Percentiles rank a stretch among this genome's conserved stretches.
These are phyloP conservation scores for Acidomyces sp. DNA, from an alignment of 495 filamentous ascomycete genomes.

Conservation along the genomic window DNA sequence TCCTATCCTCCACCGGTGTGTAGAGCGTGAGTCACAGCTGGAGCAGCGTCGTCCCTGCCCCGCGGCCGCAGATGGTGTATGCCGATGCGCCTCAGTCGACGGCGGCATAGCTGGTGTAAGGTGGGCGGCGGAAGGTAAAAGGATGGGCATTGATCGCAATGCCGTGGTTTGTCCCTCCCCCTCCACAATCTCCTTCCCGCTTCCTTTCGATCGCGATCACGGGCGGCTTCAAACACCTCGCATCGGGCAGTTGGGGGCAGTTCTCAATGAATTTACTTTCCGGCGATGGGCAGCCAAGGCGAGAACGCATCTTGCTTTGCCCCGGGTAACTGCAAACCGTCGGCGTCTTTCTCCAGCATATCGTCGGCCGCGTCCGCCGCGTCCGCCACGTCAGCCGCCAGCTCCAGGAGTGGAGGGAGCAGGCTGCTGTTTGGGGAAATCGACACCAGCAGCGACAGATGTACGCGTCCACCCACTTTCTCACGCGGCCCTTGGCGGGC, in stretches of 20 bases:
- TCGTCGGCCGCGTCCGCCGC: constrained; percentile 10
- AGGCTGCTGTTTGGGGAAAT: constrained; percentile 32
- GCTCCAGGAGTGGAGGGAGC: constrained; percentile 18
- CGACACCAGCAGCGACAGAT: constrained; percentile 21
- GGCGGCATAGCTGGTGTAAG: too few relatives aligned
- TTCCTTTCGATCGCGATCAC: constrained; percentile 12
- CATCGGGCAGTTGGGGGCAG: neutral
- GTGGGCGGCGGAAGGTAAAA: constrained; percentile 3
- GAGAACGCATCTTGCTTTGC: constrained; percentile 3
- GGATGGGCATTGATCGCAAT: constrained; percentile 1
- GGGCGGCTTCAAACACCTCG: neutral
- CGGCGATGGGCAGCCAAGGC: constrained; percentile 11
- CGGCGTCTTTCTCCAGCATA: constrained; percentile 14
- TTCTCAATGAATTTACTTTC: constrained; percentile 7
- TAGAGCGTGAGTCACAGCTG: neutral
- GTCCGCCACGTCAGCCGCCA: constrained; percentile 18
- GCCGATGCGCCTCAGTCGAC: too few relatives aligned
- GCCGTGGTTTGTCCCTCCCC: constrained; percentile 5
- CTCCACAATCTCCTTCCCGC: constrained; percentile 1
- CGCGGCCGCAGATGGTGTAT: neutral
- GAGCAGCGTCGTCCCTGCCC: too few relatives aligned
- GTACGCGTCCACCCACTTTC: constrained; percentile 6
- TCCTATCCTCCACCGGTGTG: neutral
- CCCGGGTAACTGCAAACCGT: constrained; percentile 18
- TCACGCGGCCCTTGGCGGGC: too few relatives aligned